Base-by-base conservation (phyloP, 163 green algal genomes). In the Scenedesmus sp. region DNA sequence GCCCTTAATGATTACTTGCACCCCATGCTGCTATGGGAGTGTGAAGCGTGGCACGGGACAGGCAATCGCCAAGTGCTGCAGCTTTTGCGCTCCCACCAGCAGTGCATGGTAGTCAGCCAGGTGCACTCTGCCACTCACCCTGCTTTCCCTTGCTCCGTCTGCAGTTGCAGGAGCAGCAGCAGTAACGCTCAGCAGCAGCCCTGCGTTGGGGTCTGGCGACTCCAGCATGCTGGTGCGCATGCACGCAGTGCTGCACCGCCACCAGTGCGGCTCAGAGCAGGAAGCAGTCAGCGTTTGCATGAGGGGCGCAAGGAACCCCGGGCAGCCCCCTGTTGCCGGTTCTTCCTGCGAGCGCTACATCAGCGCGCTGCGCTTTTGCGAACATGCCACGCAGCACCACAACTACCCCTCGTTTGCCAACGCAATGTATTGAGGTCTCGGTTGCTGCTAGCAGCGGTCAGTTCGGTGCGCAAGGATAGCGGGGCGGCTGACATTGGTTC, bases 171-270 rank as follows among this genome's bases (percentile, higher is more conserved):
- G 65, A 76, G 65, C 65, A 76, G 18, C 65, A 37, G 40, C 65
- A 20, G 65, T 76, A 37, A 30, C 65, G 15, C 65, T 76, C 65
- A 76, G 65, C 65, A 76, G 65, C 65, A 76, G 65, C 30, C 65
- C 65, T 76, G 65, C 2, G 30, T 30, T 76, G 61, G 65, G 30
- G 7, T 76, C 65, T 76, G 65, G 65, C 30, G 65, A 76, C 26
- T 22, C 30, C 24, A 30, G 65, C 65, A 86, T 86, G 81, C 46
- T 86, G 81, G 46, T n/a, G 10, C 42, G 81, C 81, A 68, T 86
- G 81, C 81, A 49, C 12, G 81, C 81, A 42, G 81, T 86, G 81
- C 46, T 86, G 44, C 30, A 68, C 24, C 81, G 81, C 81, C 81
- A 86, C 81, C 81, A 86, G 46, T 86, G 81, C 26, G 46, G 49